A percentile compares a stretch with the other conserved stretches of the same genome.
These are phyloP conservation scores for Apiosordaria backusii DNA, from an alignment of 495 filamentous ascomycete genomes.

Conservation along the genomic window DNA sequence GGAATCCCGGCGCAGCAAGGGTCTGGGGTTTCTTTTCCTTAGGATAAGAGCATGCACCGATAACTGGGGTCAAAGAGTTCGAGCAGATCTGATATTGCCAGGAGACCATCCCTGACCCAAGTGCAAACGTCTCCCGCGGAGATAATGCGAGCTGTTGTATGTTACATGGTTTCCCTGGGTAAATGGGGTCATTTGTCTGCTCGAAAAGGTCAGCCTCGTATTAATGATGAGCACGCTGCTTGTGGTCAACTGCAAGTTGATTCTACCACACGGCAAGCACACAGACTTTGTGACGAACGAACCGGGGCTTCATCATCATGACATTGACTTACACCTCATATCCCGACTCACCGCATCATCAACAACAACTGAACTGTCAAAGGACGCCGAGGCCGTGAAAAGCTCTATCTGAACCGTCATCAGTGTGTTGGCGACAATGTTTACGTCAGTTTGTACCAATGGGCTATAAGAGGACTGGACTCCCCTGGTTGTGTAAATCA, in stretches of 20 bases:
- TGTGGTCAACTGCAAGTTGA: background rate
- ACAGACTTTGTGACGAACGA: background rate
- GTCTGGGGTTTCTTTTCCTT: background rate
- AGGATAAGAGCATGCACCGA: background rate
- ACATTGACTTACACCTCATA: background rate
- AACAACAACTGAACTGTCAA: background rate
- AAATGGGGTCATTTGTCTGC: background rate
- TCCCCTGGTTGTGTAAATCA: no score
- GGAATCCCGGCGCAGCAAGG: background rate
- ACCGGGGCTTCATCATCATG: background rate
- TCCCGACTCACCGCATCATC: background rate
- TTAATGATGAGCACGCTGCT: background rate
- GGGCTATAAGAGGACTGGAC: background rate
- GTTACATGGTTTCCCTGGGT: background rate
- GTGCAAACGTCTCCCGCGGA: background rate
- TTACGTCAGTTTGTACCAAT: no score
- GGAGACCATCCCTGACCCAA: background rate
- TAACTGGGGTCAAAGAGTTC: background rate
- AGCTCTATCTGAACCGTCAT: background rate
- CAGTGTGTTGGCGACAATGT: background rate
- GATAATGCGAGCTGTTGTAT: background rate
- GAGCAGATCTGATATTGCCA: background rate
- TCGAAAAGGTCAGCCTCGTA: background rate
- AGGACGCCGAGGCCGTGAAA: background rate
- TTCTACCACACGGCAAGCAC: background rate